Evolutionary conservation across 768 basidiomycete species (phyloP), one percentile per base, ranked within the genome.

Genomic region (Podaxis sp.): DNA sequence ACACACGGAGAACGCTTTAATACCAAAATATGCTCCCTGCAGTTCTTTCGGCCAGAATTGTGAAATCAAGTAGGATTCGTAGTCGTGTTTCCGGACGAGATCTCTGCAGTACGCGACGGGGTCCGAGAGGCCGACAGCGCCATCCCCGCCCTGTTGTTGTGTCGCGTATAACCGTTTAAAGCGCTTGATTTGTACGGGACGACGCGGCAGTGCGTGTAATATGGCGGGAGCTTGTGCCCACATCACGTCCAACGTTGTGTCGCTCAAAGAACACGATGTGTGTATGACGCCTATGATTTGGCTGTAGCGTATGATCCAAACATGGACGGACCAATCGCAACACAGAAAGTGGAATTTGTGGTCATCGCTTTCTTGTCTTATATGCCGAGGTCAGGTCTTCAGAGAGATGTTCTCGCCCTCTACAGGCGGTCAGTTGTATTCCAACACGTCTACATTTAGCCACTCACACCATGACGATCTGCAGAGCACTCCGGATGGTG

Each of bases 1-100:
- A 84, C 89, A 71, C 74, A 94, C 92, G 67, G 88, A 87, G 65
- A 95, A 93, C 3, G 93, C 91, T 68, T 88, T 87, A 58, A 93
- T 72, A 5, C 91, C 91, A 65, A 88, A 88, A 69, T 86, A 94
- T 47, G 83, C 88, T 69, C 74, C 78, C 71, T 84, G 86, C 60
- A 79, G 66, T n/a, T 76, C 69, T n/a, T 74, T 73, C n/a, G 91
- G 89, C 67, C 84, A 93, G 70, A 90, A 83, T 44, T 86, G 85
- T 4, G 86, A 84, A 32, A 80, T 76, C 28, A 95, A 77, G 69
- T 81, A 92, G 14, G 88, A 86, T 55, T 93, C 90, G 69, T 93
- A 90, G 77, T 95, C 92, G 67, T 90, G 84, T 74, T 85, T 89
- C 62, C 79, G 85, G 56, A 94, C 87, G 59, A 90, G 76, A 38